Conservation (phyloP, 2,329 filamentous ascomycete genomes). For the Hypoxylon sp. region DNA sequence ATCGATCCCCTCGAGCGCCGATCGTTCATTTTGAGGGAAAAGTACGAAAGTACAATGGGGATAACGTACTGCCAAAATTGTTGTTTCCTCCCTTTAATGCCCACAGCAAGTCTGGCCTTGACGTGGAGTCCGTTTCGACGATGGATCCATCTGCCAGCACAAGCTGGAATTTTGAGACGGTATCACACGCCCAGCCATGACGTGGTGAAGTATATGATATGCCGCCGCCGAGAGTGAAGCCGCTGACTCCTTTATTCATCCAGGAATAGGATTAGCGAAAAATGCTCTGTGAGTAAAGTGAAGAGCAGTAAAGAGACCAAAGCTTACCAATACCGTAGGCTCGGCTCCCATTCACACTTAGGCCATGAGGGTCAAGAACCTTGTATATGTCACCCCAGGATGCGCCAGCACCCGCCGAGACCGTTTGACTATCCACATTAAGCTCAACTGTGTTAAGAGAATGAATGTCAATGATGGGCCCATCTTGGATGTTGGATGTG, state of each 20-base stretch:
- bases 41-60: too few species aligned
- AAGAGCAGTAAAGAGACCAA: background rate
- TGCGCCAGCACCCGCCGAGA: background rate
- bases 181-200: constrained; percentile 57
- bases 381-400: background rate
- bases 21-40: too few species aligned
- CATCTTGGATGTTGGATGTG: background rate
- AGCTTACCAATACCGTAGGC: constrained; percentile 37
- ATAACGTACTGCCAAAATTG: constrained; percentile 31
- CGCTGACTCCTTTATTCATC: constrained; percentile 46
- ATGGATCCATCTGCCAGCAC: constrained; percentile 56
- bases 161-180: constrained; percentile 54
- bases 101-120: background rate
- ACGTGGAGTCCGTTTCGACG: constrained; percentile 36
- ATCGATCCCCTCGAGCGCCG: too few species aligned
- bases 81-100: constrained; percentile 10
- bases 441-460: background rate
- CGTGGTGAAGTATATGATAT: constrained; percentile 57
- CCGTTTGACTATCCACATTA: background rate
- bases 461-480: background rate
- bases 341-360: background rate
- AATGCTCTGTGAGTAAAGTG: background rate
- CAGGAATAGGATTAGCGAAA: background rate
- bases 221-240: constrained; percentile 57
- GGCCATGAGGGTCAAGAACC: background rate